Evolutionary conservation across 345 rosid genomes (phyloP).

Genomic region (sweet orange (Citrus sinensis)): DNA sequence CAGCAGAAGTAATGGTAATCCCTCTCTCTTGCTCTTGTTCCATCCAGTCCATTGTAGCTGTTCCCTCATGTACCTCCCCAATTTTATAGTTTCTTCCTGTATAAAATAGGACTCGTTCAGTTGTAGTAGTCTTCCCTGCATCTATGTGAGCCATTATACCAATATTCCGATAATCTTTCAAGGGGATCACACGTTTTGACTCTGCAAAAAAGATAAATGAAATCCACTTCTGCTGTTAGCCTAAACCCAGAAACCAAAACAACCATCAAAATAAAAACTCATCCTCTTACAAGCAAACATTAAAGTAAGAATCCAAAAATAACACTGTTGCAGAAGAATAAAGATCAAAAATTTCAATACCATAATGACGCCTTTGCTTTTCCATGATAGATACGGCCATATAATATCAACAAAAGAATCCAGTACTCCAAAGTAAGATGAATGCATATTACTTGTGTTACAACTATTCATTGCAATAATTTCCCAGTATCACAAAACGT

Average conservation of each 20-base stretch:
- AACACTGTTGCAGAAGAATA: neutral
- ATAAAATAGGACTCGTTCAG: conserved; percentile 79
- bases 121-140: conserved; percentile 97
- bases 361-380: neutral
- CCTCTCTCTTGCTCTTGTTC: conserved; percentile 99
- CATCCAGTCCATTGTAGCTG: conserved; percentile 99
- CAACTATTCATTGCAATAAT: neutral
- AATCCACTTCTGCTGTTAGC: conserved; percentile 7
- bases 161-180: conserved; percentile 84
- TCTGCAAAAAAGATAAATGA: conserved; percentile 32
- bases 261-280: conserved; percentile 2
- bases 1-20: conserved; percentile 95
- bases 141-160: conserved; percentile 99
- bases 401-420: neutral
- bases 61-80: conserved; percentile 96
- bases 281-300: neutral
- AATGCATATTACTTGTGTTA: neutral
- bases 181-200: conserved; percentile 60
- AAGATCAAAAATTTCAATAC: neutral
- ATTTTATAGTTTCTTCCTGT: conserved; percentile 97
- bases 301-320: neutral
- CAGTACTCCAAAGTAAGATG: neutral
- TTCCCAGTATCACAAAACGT: neutral
- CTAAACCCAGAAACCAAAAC: neutral
- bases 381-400: neutral